These are phyloP conservation scores for Violaceomyces palustris DNA, from an alignment of 1,284 basidiomycete species.

Conservation along the genomic window DNA sequence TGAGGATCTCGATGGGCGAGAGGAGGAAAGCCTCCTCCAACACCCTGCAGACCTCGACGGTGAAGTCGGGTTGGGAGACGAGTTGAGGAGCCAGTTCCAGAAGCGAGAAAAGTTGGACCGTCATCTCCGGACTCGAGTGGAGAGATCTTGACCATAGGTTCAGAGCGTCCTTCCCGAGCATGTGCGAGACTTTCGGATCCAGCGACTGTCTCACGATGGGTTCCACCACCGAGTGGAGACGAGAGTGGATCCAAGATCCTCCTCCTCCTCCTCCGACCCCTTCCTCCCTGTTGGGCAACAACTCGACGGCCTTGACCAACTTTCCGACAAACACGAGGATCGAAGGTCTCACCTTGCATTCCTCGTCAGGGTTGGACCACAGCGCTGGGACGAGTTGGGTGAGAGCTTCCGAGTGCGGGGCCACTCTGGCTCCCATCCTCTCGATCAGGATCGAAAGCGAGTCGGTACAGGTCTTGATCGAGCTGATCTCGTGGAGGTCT, in stretches of 20 bases:
- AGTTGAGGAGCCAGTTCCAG: conserved; percentile 28
- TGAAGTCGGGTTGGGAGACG: conserved; percentile 42
- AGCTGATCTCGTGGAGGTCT: conserved; percentile 43
- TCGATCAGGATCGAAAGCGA: conserved; percentile 47
- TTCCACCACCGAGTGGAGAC: conserved; percentile 40
- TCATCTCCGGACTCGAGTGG: conserved; percentile 39
- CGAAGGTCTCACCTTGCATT: conserved; percentile 41
- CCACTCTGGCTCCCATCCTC: conserved; percentile 41
- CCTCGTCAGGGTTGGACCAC: conserved; percentile 44
- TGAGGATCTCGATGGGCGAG: conserved; percentile 33
- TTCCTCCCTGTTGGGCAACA: conserved; percentile 18
- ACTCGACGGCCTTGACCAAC: conserved; percentile 38
- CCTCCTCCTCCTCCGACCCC: conserved; percentile 16
- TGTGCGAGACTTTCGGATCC: conserved; percentile 20
- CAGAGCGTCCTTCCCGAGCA: conserved; percentile 47
- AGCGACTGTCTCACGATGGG: conserved; percentile 42
- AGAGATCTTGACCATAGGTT: conserved; percentile 42
- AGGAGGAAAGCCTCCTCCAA: conserved; percentile 42
- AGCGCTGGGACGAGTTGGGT: conserved; percentile 41
- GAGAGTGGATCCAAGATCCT: conserved; percentile 24
- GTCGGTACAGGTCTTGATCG: conserved; percentile 44
- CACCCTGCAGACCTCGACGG: conserved; percentile 42
- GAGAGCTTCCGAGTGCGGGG: conserved; percentile 35
- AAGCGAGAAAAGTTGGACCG: conserved; percentile 37
- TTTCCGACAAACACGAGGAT: conserved; percentile 47